Evolutionary conservation across 83 land plant genomes (phyloP).

Genomic region (Picea engelmannii): DNA sequence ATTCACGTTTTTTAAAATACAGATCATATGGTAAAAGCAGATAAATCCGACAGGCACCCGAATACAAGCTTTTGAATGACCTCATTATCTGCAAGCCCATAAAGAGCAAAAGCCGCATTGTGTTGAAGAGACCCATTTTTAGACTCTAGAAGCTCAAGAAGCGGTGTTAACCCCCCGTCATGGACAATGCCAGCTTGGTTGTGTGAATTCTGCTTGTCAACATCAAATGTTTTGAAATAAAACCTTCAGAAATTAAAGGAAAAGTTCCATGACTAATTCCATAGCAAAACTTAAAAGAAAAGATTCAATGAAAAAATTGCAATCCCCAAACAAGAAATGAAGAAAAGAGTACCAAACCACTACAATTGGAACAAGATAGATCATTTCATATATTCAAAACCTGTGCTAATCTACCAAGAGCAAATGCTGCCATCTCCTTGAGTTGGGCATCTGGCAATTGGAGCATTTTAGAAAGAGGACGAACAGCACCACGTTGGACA

Average conservation of each 20-base stretch:
- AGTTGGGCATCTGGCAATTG: constrained; percentile 87
- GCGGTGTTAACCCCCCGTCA: constrained; percentile 83
- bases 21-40: not conserved
- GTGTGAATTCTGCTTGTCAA: constrained; percentile 70
- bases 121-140: constrained; percentile 94
- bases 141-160: constrained; percentile 91
- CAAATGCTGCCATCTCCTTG: constrained; percentile 96
- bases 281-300: too few species aligned
- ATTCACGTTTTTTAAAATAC: not conserved
- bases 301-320: too few species aligned
- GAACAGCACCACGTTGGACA: constrained; percentile 97
- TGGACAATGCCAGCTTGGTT: constrained; percentile 99
- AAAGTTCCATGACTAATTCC: not conserved
- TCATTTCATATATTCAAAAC: constrained; percentile 33
- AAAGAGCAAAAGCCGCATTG: constrained; percentile 97
- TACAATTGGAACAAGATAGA: not conserved
- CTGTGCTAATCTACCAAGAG: constrained; percentile 99
- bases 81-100: constrained; percentile 99
- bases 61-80: constrained; percentile 28
- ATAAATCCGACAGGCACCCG: not conserved
- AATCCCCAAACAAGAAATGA: not conserved
- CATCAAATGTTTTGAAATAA: not conserved
- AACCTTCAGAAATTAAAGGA: not conserved
- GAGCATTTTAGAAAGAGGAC: constrained; percentile 90
- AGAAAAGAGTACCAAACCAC: not conserved